Conservation (phyloP, 257 asterid genomes). For the Nicotiana sylvestris region DNA sequence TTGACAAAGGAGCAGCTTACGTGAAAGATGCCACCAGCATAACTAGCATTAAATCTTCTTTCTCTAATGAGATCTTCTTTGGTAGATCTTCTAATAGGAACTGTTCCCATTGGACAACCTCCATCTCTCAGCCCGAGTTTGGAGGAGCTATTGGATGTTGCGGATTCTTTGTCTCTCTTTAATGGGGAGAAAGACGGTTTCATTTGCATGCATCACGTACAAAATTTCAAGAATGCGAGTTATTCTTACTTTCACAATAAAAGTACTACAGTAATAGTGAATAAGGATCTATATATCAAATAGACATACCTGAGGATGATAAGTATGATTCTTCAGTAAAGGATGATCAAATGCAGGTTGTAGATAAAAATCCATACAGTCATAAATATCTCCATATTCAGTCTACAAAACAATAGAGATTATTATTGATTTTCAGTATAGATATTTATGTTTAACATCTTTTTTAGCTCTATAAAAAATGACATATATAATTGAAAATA, state of each 20-base stretch:
- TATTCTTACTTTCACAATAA: no score
- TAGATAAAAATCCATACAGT: no score
- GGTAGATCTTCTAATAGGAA: neutral
- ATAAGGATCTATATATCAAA: neutral
- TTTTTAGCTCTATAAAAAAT: no score
- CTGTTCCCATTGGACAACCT: neutral
- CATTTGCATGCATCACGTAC: neutral
- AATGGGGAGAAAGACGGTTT: neutral
- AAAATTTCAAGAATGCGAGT: no score
- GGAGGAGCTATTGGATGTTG: neutral
- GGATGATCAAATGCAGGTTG: no score
- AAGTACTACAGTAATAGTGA: neutral
- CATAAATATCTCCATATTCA: neutral
- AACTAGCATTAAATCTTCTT: neutral
- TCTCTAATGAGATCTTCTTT: neutral
- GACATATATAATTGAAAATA: no score
- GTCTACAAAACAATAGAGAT: neutral
- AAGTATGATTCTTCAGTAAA: no score
- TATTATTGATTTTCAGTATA: no score
- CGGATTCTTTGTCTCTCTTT: neutral
- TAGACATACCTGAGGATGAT: no score
- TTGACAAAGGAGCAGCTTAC: no score
- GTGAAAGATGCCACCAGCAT: no score
- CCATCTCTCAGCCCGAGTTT: neutral
- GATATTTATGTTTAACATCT: no score